Base-by-base conservation (phyloP, 306 rosid species). In the Potentilla sterilis region DNA sequence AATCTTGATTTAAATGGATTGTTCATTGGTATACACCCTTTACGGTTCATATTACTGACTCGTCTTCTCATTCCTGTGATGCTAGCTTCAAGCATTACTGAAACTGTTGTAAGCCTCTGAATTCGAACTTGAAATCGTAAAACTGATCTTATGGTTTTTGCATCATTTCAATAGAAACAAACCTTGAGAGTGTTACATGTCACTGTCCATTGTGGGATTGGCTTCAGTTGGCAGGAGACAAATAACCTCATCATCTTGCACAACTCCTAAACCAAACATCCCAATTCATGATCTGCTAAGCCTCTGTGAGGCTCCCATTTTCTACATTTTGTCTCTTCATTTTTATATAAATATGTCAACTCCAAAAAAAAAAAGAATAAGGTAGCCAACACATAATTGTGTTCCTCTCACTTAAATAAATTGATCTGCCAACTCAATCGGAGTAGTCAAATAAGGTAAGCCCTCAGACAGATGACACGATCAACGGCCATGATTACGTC, bases 271-370 rank as follows among this genome's bases (percentile, higher is more conserved):
- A 43, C 77, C 77, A 74, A 61, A 61, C 77, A 74, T 59, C 69
- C 77, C 47, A 43, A 6, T 59, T 74, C 32, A 55, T 74, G 69
- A 74, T 61, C 35, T 59, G 59, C 68, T 15, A 8, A 16, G 76
- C 70, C 78, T 43, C 67, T 78, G 75, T 89, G 69, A 79, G 93
- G 93, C 78, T 73, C 41, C 77, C 71, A 85, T 81, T 81, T 69
- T 75, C 86, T 77, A 35, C 46, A 44, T 28, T 44, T 38, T 44
- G 38, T 1, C 16, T n/a, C 8, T 12, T 4, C 28, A 40, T 4
- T 9, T 43, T 42, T 57, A 7, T 59, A 2, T 42, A 14, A 58
- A 57, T 4, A 24, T 52, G 44, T 9, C 10, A 62, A 62, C 67
- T 62, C 64, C 5, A 38, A 1, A 22, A 37, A 13, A 7, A 12